Conservation (phyloP, 164 flowering plant genomes). For the Chloranthus sessilifolius region DNA sequence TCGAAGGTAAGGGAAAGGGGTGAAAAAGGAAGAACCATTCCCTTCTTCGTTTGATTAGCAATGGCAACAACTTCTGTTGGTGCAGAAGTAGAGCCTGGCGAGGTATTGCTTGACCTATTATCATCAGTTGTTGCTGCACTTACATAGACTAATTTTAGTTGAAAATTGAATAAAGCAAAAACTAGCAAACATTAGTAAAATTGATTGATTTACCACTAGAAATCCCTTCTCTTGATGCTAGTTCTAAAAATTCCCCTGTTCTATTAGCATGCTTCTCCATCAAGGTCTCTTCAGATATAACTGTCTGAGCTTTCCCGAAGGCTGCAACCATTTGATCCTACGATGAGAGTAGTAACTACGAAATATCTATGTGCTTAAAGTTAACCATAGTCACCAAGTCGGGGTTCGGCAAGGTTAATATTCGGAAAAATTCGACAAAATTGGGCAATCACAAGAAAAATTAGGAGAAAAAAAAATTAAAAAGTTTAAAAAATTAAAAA, state of each 20-base stretch:
- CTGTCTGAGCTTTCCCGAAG: constrained; percentile 8
- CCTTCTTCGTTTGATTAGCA: constrained; percentile 19
- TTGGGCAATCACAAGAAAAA: too few relatives aligned
- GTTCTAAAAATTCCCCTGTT: constrained; percentile 11
- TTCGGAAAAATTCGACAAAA: too few relatives aligned
- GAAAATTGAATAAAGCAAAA: neutral
- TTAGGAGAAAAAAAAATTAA: too few relatives aligned
- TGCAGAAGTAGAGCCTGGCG: constrained; percentile 7
- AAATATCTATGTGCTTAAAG: too few relatives aligned
- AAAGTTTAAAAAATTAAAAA: too few relatives aligned
- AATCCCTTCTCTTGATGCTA: constrained; percentile 7
- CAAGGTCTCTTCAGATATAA: constrained; percentile 14
- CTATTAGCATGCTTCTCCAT: constrained; percentile 14
- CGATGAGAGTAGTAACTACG: neutral
- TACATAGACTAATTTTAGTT: neutral
- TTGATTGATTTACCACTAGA: constrained; percentile 6
- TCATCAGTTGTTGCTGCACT: neutral
- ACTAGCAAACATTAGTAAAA: neutral
- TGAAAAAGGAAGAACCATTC: constrained; percentile 56
- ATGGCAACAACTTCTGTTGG: constrained; percentile 15
- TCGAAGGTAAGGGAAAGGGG: constrained; percentile 46
- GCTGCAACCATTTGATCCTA: constrained; percentile 6
- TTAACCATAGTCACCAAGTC: too few relatives aligned
- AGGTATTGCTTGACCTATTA: constrained; percentile 1
- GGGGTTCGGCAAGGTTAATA: too few relatives aligned